Evolutionary conservation across 2,329 filamentous ascomycete genomes (phyloP), one percentile per base, ranked within the genome.

Genomic region (Alternaria arbusti): DNA sequence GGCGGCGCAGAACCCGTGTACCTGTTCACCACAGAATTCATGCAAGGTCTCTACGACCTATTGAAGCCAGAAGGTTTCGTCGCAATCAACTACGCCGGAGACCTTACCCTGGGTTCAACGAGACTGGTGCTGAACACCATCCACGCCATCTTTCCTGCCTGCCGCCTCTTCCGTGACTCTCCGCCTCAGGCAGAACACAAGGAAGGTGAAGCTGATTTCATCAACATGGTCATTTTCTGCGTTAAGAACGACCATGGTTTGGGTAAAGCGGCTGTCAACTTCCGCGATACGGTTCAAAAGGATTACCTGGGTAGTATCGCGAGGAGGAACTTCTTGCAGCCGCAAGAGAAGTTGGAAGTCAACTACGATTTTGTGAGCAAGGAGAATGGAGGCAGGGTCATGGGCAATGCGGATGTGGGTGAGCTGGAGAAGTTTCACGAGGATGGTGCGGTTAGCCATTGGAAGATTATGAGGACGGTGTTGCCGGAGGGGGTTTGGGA

Each of bases 181-280:
- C 85, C 88, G 5, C 81, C 84, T 1, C 81, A 84, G 3, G 82
- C 87, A 1, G 81, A 83, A 23, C 64, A 67, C 28, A 56, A 71
- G 9, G 64, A 71, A 9, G 74, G 71, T 13, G 72, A 79, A 8
- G 64, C 71, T 1, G 92, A 97, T 75, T 97, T 98, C 79, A 93
- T 94, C 77, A 99, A 99, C 83, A 93, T 98, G 87, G 92, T 98
- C 50, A 89, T 98, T 64, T 97, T 97, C 83, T 99, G 96, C 84
- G 89, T 88, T 62, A 95, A 94, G 81, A 84, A 82, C 11, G 77
- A 82, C 25, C 68, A 75, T 26, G 74, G 66, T 0, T 52, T 63
- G 30, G 75, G 75, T 2, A 75, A 74, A n/a, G 50, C 57, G 17
- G 81, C 82, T 0, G 81, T 94, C 40, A 82, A 76, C 0, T 98